phyloP scores from a whole-genome alignment of 495 filamentous ascomycete genomes.

The Aspergillus avenaceus region DNA sequence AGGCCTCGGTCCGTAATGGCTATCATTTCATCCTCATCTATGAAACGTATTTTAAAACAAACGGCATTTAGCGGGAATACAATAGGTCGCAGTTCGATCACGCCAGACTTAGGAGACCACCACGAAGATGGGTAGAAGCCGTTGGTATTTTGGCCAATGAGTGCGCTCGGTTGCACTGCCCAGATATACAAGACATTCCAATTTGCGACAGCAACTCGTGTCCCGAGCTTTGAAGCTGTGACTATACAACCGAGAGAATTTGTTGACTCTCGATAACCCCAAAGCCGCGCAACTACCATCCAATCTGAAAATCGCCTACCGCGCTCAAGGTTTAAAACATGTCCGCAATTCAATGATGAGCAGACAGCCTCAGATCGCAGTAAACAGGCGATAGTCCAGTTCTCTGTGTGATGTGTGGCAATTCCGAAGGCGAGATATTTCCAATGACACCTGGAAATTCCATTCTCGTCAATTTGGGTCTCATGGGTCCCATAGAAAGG shows the following conservation, averaged over 20 bases:
- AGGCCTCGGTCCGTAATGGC: conserved; percentile 46
- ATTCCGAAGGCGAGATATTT: conserved; percentile 40
- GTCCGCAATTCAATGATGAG: conserved; percentile 23
- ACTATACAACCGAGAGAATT: conserved; percentile 41
- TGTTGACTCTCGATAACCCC: conserved; percentile 31
- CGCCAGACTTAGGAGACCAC: conserved; percentile 12
- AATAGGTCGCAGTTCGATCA: conserved; percentile 30
- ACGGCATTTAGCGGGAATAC: conserved; percentile 36
- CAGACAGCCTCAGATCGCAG: conserved; percentile 30
- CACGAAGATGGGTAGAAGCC: conserved; percentile 30
- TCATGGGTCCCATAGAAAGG: conserved; percentile 40
- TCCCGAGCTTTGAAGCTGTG: conserved; percentile 34
- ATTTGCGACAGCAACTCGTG: conserved; percentile 40
- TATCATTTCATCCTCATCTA: conserved; percentile 37
- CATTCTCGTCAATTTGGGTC: conserved; percentile 1
- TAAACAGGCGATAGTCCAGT: conserved; percentile 40
- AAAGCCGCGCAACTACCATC: conserved; percentile 36
- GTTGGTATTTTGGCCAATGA: conserved; percentile 25
- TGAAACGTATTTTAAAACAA: conserved; percentile 36
- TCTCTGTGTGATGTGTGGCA: conserved; percentile 33
- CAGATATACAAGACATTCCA: conserved; percentile 46
- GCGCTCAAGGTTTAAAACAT: conserved; percentile 38
- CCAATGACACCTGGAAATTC: conserved; percentile 27
- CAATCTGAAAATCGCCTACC: conserved; percentile 35
- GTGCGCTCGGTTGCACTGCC: conserved; percentile 34